Evolutionary conservation across 352 stramenopile genomes (phyloP).

Genomic region (Pythium aristosporum): DNA sequence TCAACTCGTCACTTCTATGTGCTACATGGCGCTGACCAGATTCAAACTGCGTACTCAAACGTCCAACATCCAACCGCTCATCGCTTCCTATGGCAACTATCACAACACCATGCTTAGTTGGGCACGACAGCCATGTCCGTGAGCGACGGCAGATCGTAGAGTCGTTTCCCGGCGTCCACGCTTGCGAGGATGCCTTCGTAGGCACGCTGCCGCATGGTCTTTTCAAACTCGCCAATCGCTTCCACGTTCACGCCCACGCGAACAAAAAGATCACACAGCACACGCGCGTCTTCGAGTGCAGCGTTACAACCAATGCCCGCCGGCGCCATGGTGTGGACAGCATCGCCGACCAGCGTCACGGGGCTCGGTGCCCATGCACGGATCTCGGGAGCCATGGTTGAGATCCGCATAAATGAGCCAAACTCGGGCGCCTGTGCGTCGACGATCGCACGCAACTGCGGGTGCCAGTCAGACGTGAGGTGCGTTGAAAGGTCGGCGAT

Average conservation of each 20-base stretch:
- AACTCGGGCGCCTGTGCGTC: conserved; percentile 44
- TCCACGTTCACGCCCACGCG: conserved; percentile 39
- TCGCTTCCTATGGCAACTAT: too few species aligned
- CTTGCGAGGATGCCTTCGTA: conserved; percentile 46
- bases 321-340: conserved; percentile 60
- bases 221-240: conserved; percentile 55
- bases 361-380: conserved; percentile 40
- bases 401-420: conserved; percentile 63
- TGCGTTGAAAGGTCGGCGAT: conserved; percentile 48
- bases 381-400: conserved; percentile 57
- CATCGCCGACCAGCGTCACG: conserved; percentile 61
- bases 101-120: too few species aligned
- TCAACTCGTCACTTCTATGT: too few species aligned
- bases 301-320: conserved; percentile 64
- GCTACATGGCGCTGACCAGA: too few species aligned
- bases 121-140: conserved; percentile 34
- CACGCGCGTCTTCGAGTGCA: conserved; percentile 42
- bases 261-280: conserved; percentile 26
- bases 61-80: too few species aligned
- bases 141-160: conserved; percentile 43
- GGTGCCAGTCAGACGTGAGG: conserved; percentile 51
- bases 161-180: conserved; percentile 39
- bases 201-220: conserved; percentile 50
- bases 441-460: conserved; percentile 43
- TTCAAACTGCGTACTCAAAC: too few species aligned